Evolutionary conservation across 192 early-diverging fungal species (phyloP).

Genomic region (Coemansia javaensis): DNA sequence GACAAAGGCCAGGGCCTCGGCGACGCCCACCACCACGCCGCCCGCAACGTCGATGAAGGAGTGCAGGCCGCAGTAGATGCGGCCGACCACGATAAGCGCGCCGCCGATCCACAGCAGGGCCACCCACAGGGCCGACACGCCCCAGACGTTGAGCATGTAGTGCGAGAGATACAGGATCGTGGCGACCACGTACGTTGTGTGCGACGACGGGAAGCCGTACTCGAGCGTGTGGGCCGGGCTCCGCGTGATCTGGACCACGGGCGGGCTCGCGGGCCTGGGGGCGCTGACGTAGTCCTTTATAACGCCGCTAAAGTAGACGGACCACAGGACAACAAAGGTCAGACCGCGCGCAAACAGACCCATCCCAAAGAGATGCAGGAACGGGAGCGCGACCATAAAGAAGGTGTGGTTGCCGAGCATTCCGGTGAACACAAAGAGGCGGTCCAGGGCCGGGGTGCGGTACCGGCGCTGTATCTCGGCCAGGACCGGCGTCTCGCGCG

Average conservation of each 20-base stretch:
- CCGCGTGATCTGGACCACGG: conserved; percentile 66
- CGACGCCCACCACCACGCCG: conserved; percentile 61
- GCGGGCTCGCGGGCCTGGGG: conserved; percentile 78
- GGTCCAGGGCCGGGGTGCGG: conserved; percentile 51
- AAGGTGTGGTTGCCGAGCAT: conserved; percentile 84
- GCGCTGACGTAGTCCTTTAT: conserved; percentile 78
- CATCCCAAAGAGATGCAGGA: conserved; percentile 75
- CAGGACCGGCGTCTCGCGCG: conserved; percentile 36
- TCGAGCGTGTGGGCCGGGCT: conserved; percentile 67
- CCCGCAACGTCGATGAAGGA: conserved; percentile 70
- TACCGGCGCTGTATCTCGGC: conserved; percentile 24
- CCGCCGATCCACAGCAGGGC: conserved; percentile 48
- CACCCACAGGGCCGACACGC: conserved; percentile 27
- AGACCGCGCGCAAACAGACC: conserved; percentile 55
- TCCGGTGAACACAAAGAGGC: conserved; percentile 63
- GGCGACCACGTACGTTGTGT: conserved; percentile 78
- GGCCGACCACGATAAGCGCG: conserved; percentile 60
- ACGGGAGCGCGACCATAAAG: conserved; percentile 76
- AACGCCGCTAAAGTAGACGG: conserved; percentile 44
- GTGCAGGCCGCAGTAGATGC: conserved; percentile 89
- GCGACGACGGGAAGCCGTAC: conserved; percentile 90
- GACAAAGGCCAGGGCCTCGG: conserved; percentile 50
- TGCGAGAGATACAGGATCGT: conserved; percentile 55
- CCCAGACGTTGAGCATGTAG: conserved; percentile 33
- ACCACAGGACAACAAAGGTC: conserved; percentile 45